phyloP scores from a whole-genome alignment of 768 basidiomycete species.

The Lenzites betulinus region DNA sequence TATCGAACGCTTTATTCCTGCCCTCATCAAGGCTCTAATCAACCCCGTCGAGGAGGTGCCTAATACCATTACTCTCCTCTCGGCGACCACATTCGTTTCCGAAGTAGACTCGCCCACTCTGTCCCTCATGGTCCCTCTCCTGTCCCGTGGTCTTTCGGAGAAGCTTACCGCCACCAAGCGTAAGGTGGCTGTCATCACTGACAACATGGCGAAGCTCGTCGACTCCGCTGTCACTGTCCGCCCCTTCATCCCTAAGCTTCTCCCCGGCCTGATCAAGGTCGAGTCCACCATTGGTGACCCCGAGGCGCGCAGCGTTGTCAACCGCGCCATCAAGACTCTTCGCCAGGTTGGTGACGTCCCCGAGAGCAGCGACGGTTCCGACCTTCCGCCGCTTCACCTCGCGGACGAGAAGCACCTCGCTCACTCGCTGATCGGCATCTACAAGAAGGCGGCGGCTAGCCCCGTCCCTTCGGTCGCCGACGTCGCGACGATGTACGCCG shows the following conservation, averaged over 20 bases:
- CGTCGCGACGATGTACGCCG: conserved; percentile 65
- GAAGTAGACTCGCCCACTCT: conserved; percentile 97
- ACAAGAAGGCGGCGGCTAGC: conserved; percentile 79
- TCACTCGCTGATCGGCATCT: conserved; percentile 68
- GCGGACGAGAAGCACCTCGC: conserved; percentile 70
- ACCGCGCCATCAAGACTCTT: conserved; percentile 91
- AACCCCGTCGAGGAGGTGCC: conserved; percentile 99
- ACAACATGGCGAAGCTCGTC: conserved; percentile 99
- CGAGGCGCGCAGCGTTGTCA: conserved; percentile 92
- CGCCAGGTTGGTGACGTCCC: conserved; percentile 94
- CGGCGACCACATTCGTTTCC: conserved; percentile 99
- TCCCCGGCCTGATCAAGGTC: conserved; percentile 95
- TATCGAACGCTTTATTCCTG: conserved; percentile 95
- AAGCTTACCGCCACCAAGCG: conserved; percentile 96
- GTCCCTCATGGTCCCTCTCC: conserved; percentile 95
- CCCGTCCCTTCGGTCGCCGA: conserved; percentile 59
- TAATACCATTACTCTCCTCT: conserved; percentile 91
- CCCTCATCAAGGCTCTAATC: conserved; percentile 95
- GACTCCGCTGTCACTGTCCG: conserved; percentile 94
- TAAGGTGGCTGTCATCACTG: conserved; percentile 95
- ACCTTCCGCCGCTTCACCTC: conserved; percentile 83
- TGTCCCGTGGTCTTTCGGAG: conserved; percentile 91
- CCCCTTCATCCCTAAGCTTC: conserved; percentile 94
- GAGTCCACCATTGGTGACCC: conserved; percentile 95
- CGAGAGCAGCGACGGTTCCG: conserved; percentile 78